Base-by-base conservation (phyloP, 768 basidiomycete species). In the Lactarius hatsudake region DNA sequence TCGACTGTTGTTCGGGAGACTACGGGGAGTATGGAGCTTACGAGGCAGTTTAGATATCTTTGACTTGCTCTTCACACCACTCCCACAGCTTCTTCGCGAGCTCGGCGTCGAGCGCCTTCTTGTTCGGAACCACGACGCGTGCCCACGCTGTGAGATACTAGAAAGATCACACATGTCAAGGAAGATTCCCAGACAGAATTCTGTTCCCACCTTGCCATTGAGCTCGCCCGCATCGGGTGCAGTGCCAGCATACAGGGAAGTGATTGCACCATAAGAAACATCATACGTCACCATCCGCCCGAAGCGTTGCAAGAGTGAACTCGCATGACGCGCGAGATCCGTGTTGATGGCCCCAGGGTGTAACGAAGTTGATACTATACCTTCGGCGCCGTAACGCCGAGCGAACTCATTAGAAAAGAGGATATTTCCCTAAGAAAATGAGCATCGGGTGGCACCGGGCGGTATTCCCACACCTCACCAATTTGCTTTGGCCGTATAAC, bases 341-440 rank as follows among this genome's bases (percentile, higher is more conserved):
- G 60, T 40, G 28, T 62, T 38, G n/a, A 66, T 28, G 20, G 34
- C 30, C 6, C 66, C 69, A 17, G 61, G 28, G 23, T 62, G 23
- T 23, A 69, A 38, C 26, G 61, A 59, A 38, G 51, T 73, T 3
- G 74, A 71, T 2, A 74, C 71, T 45, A 77, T 69, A 54, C 48
- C 48, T 5, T 73, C 66, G 53, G 66, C 71, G 2, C 68, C 73
- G 58, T 74, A 73, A 38, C 73, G 70, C 18, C 72, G 55, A 1
- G 72, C 74, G 40, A 77, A 68, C 59, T 74, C 74, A 34, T 70
- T 70, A 5, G 74, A 67, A 43, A 73, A 62, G 32, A 77, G 55
- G 13, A 77, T 68, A 54, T 74, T 76, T 0, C 69, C 68, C 70
- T 71, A 28, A 20, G 23, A n/a, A 12, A 26, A 54, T 43, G 3